Base-by-base conservation (phyloP, 2,329 filamentous ascomycete genomes). In the Neophaeococcomyces aloes region DNA sequence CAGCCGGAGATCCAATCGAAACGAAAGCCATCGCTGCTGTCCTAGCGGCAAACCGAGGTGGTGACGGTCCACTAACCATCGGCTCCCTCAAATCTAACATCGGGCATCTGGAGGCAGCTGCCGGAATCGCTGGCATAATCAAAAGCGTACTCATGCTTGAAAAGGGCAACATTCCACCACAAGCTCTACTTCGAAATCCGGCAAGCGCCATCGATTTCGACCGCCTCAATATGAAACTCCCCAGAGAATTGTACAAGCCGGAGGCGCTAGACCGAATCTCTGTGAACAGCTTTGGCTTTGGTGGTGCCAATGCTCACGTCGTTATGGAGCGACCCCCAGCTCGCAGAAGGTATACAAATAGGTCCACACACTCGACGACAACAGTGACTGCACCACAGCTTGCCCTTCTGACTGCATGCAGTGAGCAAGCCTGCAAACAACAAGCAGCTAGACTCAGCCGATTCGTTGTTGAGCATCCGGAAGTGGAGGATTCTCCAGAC, bases 1-100 rank as follows among this genome's bases (percentile, higher is more conserved):
- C 51, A 4, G 58, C 57, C 14, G 62, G 62, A 10, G 61, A 63
- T 43, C 61, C 58, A 0, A 41, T 56, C 1, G 62, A 64, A 45
- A 52, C 57, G 1, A 21, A 40, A 6, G 58, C 58, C 7, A 55
- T 62, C 10, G 33, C 42, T n/a, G 38, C 44, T 6, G 53, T 53
- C 1, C 59, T 61, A 38, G 53, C 34, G 15, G 11, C 23, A 10
- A 40, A 30, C n/a, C 44, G 47, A 11, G 47, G 33, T 3, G 29
- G 38, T 5, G 13, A 7, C 18, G 17, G 36, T 8, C 10, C 18
- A 15, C 37, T 58, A 4, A 47, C 38, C 11, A 40, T 60, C 8
- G 58, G 58, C 4, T 54, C 56, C 1, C 46, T 60, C 6, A 61
- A 61, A 46, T 49, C 55, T 1, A 54, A 55, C 15, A 54, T 60